Conservation (phyloP, 2,329 filamentous ascomycete species). For the Apiospora hydei region DNA sequence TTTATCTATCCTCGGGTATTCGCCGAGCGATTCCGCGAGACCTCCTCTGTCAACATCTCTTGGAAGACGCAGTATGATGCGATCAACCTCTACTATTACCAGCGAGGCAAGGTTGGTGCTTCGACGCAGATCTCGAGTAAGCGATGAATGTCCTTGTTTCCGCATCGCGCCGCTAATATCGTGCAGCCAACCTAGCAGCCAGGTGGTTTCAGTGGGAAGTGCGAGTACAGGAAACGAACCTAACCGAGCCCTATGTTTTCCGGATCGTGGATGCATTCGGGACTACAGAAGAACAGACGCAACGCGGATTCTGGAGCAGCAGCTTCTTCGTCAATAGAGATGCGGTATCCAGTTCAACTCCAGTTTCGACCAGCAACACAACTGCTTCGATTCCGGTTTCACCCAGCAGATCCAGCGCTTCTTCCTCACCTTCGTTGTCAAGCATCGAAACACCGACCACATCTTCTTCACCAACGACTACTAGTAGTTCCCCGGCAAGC, state of each 20-base stretch:
- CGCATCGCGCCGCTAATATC: background rate
- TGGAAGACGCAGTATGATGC: conserved; percentile 6
- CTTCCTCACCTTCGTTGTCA: background rate
- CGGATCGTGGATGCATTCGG: background rate
- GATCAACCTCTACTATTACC: background rate
- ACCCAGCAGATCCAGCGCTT: background rate
- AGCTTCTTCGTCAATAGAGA: background rate
- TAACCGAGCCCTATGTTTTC: conserved; percentile 12
- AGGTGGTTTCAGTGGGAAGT: conserved; percentile 10
- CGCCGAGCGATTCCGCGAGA: background rate
- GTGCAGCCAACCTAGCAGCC: background rate
- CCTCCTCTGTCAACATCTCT: background rate
- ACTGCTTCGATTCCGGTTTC: too few relatives aligned
- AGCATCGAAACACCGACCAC: background rate
- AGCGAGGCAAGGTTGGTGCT: background rate
- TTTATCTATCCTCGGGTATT: background rate
- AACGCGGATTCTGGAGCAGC: background rate
- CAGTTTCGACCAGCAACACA: background rate
- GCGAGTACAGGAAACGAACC: background rate
- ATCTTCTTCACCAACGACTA: background rate
- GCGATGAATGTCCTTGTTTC: background rate
- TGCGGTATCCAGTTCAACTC: background rate
- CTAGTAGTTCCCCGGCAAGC: background rate
- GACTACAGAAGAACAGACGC: background rate
- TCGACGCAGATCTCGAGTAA: conserved; percentile 3